A percentile compares a stretch with the other conserved stretches of the same genome.
phyloP scores from a whole-genome alignment of 495 filamentous ascomycete genomes.

The Lophiotrema nucula region DNA sequence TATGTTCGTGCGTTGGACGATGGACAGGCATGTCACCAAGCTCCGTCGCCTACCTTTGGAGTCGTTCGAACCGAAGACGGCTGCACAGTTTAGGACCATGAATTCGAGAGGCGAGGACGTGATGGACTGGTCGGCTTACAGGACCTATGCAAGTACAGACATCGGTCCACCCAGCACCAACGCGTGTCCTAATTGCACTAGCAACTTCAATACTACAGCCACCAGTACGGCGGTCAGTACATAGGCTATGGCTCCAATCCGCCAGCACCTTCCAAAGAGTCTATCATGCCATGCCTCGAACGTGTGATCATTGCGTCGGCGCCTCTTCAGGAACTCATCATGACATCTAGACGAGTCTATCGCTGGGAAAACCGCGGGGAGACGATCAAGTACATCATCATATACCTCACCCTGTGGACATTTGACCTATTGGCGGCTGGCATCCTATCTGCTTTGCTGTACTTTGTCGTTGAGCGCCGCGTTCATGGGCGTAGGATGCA shows the following conservation, averaged over 20 bases:
- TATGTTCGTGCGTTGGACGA: slow-evolving; percentile 44
- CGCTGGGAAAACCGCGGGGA: slow-evolving; percentile 45
- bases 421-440: slow-evolving; percentile 13
- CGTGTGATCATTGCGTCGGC: slow-evolving; percentile 47
- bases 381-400: slow-evolving; percentile 37
- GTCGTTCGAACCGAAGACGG: slow-evolving; percentile 34
- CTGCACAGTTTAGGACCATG: slow-evolving; percentile 35
- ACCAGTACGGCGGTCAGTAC: slow-evolving; percentile 46
- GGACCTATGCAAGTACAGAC: slow-evolving; percentile 43
- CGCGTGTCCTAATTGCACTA: slow-evolving; percentile 27
- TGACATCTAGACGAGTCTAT: slow-evolving; percentile 45
- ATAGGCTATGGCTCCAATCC: slow-evolving; percentile 47
- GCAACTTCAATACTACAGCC: slow-evolving; percentile 44
- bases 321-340: slow-evolving; percentile 46
- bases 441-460: slow-evolving; percentile 28
- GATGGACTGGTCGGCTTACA: slow-evolving; percentile 44
- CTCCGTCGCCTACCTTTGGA: slow-evolving; percentile 40
- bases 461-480: slow-evolving; percentile 43
- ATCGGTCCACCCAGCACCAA: not conserved
- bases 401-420: slow-evolving; percentile 12
- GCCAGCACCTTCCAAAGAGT: slow-evolving; percentile 42
- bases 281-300: slow-evolving; percentile 42
- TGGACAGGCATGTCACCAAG: slow-evolving; percentile 45
- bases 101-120: slow-evolving; percentile 29
- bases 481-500: slow-evolving; percentile 40